These are phyloP conservation scores for Suhomyces bolitotheri DNA, from an alignment of 1,139 yeast species.

Conservation along the genomic window DNA sequence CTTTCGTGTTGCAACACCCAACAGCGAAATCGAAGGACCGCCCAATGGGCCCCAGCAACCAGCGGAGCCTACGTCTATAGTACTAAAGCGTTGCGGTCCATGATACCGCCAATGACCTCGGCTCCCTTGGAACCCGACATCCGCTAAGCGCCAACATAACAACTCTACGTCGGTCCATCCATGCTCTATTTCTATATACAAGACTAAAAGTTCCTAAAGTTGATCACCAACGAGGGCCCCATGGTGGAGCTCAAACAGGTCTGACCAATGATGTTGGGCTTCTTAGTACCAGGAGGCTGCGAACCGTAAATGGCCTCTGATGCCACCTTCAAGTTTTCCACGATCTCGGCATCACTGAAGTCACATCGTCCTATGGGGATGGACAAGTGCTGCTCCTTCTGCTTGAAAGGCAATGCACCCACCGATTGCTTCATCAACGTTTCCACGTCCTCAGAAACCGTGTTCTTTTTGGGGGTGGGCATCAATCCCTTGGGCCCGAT, in stretches of 20 bases:
- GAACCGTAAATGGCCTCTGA: slow-evolving; percentile 64
- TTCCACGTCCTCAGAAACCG: slow-evolving; percentile 70
- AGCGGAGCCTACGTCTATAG: too few species aligned
- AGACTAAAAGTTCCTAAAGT: slow-evolving; percentile 27
- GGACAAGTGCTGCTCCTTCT: slow-evolving; percentile 59
- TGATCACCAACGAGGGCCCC: slow-evolving; percentile 80
- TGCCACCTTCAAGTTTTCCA: slow-evolving; percentile 71
- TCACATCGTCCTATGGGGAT: slow-evolving; percentile 78
- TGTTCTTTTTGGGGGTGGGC: slow-evolving; percentile 86
- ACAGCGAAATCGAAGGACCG: too few species aligned
- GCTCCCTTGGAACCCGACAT: too few species aligned
- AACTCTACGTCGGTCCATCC: too few species aligned
- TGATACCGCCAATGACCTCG: too few species aligned
- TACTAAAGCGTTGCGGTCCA: too few species aligned
- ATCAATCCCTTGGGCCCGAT: slow-evolving; percentile 89
- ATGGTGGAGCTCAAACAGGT: slow-evolving; percentile 68
- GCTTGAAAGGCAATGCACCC: slow-evolving; percentile 74
- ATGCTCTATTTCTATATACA: slow-evolving; percentile 7
- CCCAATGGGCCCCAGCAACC: too few species aligned
- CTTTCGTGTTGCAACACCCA: too few species aligned
- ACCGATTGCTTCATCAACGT: slow-evolving; percentile 54
- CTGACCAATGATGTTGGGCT: slow-evolving; percentile 70
- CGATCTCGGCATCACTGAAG: slow-evolving; percentile 75
- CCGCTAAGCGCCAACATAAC: too few species aligned
- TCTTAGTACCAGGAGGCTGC: slow-evolving; percentile 59